Base-by-base conservation (phyloP, 352 stramenopile genomes). In the Phytophthora sojae region DNA sequence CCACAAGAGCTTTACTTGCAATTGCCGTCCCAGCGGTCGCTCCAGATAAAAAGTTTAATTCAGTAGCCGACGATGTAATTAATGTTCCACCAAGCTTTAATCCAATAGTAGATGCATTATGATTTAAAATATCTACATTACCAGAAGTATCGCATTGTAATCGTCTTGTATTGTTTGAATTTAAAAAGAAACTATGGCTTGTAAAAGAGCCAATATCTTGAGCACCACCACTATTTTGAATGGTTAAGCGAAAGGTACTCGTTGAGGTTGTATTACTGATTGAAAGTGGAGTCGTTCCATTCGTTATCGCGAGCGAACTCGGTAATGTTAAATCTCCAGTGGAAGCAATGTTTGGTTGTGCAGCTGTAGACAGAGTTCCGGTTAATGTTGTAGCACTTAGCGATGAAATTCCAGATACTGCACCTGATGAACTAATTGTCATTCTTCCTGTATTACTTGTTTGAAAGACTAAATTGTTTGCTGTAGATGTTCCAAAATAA, bases 191-290 rank as follows among this genome's bases (percentile, higher is more conserved):
- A 7, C 50, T 32, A 52, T 52, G 45, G 14, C 3, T 25, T 47
- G 39, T 47, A n/a, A n/a, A n/a, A n/a, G 39, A 47, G 15, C 39
- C 39, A 47, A 47, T 47, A 47, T 47, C 39, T 47, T 47, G 39
- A 47, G 39, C 39, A 14, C 45, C 45, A 26, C 45, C 45, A n/a
- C 11, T 12, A 26, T 21, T 26, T 25, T 52, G 45, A 26, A 52
- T 52, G 14, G 45, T 26, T 8, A 52, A 12, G 14, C 15, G 3
- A 25, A 52, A 52, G 25, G 45, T 52, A 26, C 15, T 26, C n/a
- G n/a, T 26, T 25, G 45, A 52, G 3, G 45, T 52, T 23, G 45
- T 52, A 52, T 52, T 52, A 47, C 39, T 47, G 39, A 47, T 47
- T 47, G 45, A 35, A 3, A 35, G 29, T 35, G 29, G 45, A 11